Base-by-base conservation (phyloP, 208 protist genomes). In the Histomonas meleagridis region DNA sequence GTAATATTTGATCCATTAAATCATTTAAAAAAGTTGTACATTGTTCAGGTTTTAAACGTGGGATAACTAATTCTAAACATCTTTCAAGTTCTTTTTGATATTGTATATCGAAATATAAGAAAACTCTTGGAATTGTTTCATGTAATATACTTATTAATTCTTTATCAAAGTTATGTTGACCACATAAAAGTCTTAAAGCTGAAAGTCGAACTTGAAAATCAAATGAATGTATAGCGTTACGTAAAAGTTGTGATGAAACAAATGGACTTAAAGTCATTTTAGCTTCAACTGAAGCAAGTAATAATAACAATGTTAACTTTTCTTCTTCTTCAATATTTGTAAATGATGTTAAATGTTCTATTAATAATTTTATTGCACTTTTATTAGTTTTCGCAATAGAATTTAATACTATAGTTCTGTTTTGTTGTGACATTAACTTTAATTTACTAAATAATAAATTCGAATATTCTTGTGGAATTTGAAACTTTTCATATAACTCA, bases 81-180 rank as follows among this genome's bases (percentile, higher is more conserved):
- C 76, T 51, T 28, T 86, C 76, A 23, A 86, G 16, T 46, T 51
- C n/a, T 55, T 86, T 86, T 7, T 32, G 35, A n/a, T 43, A 86
- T 55, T 86, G 51, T 0, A 86, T 26, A 86, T 86, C 76, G 26
- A 40, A 86, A n/a, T 51, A 86, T 38, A 86, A 40, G 18, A 86
- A 86, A 55, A 86, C 76, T 2, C 76, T 0, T 86, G 76, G 76
- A 38, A 86, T 86, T 38, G 76, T 28, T 43, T 86, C 76, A 46
- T 28, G 21, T 14, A 86, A 35, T 0, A 86, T n/a, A 16, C 18
- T 1, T 1, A 86, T 32, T 5, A 26, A 5, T 86, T 86, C 76
- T 55, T 43, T 7, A 28, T 65, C 23, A 55, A 86, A 55, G 21
- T 32, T 40, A 23, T 14, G 32, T 43, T 86, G 43, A 51, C 76